Conservation (phyloP, 2,329 filamentous ascomycete species). For the Sporothrix curviconia region DNA sequence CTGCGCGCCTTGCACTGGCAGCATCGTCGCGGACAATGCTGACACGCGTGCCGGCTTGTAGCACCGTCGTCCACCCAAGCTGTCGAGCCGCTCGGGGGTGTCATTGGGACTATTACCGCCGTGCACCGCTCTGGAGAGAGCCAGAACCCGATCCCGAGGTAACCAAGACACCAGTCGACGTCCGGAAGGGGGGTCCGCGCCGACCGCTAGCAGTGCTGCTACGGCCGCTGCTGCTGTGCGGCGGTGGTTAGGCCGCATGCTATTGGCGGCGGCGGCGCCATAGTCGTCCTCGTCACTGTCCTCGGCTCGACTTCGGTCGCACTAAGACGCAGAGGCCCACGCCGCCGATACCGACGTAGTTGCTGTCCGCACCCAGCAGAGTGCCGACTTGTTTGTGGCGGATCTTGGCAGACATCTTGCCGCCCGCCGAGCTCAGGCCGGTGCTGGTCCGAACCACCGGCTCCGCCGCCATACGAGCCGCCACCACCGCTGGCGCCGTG, state of each 20-base stretch:
- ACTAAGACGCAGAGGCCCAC: slow-evolving; percentile 85
- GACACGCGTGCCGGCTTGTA: not conserved
- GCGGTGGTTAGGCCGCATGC: slow-evolving; percentile 52
- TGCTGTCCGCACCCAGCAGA: slow-evolving; percentile 65
- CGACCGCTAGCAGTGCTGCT: slow-evolving; percentile 57
- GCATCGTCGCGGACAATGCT: slow-evolving; percentile 32
- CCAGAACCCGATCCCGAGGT: slow-evolving; percentile 28
- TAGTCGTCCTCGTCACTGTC: slow-evolving; percentile 71
- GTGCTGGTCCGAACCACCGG: slow-evolving; percentile 49
- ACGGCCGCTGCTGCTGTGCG: slow-evolving; percentile 70
- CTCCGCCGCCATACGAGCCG: slow-evolving; percentile 39
- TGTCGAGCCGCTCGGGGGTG: slow-evolving; percentile 50
- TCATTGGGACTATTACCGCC: slow-evolving; percentile 46
- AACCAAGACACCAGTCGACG: slow-evolving; percentile 38
- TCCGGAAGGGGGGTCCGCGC: slow-evolving; percentile 42
- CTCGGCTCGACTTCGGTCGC: slow-evolving; percentile 93
- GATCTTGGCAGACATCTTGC: slow-evolving; percentile 76
- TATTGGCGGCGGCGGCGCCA: slow-evolving; percentile 22
- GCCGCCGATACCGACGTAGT: slow-evolving; percentile 67
- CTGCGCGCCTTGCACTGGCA: slow-evolving; percentile 44
- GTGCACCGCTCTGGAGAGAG: not conserved
- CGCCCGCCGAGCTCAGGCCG: slow-evolving; percentile 50
- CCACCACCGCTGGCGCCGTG: slow-evolving; percentile 58
- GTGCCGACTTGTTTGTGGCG: slow-evolving; percentile 77
- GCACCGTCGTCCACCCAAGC: slow-evolving; percentile 38